Evolutionary conservation across 805 yeast species (phyloP).

Genomic region (Phaffomyces opuntiae): DNA sequence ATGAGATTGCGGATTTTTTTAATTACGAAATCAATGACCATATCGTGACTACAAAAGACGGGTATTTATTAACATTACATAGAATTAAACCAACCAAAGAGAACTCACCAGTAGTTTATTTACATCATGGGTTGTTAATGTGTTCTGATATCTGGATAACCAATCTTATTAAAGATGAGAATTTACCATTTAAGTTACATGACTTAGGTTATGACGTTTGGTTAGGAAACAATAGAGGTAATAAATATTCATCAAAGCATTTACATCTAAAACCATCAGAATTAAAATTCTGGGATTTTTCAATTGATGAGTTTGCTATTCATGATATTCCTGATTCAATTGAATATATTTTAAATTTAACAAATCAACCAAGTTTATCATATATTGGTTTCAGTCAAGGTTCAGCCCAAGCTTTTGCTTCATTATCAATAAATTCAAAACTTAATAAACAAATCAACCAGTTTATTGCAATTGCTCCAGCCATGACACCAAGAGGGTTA

Average conservation of each 20-base stretch:
- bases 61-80: slow-evolving; percentile 70
- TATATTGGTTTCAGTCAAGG: slow-evolving; percentile 94
- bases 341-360: slow-evolving; percentile 55
- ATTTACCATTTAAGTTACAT: slow-evolving; percentile 67
- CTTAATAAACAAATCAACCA: slow-evolving; percentile 48
- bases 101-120: slow-evolving; percentile 52
- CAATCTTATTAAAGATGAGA: slow-evolving; percentile 36
- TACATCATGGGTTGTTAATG: slow-evolving; percentile 92
- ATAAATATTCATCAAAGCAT: slow-evolving; percentile 63
- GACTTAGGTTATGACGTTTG: slow-evolving; percentile 90
- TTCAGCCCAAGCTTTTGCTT: slow-evolving; percentile 86
- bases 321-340: slow-evolving; percentile 84
- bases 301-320: slow-evolving; percentile 85
- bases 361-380: slow-evolving; percentile 38
- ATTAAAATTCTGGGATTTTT: slow-evolving; percentile 77
- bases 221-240: slow-evolving; percentile 90
- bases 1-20: slow-evolving; percentile 58
- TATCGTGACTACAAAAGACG: slow-evolving; percentile 70
- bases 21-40: slow-evolving; percentile 73
- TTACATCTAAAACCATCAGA: slow-evolving; percentile 18
- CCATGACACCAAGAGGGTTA: slow-evolving; percentile 85
- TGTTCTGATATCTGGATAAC: slow-evolving; percentile 80
- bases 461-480: slow-evolving; percentile 87
- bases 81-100: slow-evolving; percentile 43
- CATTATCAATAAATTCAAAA: slow-evolving; percentile 57